Conservation (phyloP, 2,329 filamentous ascomycete species). For the Lachnellula occidentalis region DNA sequence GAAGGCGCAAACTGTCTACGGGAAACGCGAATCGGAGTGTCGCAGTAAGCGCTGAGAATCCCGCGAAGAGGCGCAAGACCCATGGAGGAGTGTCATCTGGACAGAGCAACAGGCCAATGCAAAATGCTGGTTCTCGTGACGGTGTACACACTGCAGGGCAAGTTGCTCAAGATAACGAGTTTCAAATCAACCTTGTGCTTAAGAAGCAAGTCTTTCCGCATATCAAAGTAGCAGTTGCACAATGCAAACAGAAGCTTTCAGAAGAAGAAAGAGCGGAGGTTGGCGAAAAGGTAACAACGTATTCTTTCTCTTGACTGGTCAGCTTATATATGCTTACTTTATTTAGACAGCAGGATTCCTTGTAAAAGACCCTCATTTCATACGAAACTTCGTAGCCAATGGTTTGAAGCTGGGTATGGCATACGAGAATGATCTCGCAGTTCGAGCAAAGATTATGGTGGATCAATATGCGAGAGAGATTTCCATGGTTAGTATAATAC, state of each 20-base stretch:
- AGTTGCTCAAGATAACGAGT: background rate
- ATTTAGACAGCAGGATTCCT: conserved; percentile 7
- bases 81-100: background rate
- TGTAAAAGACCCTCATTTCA: conserved; percentile 2
- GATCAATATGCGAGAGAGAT: background rate
- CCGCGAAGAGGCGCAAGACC: conserved; percentile 1
- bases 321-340: background rate
- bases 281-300: conserved; percentile 8
- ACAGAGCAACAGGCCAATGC: background rate
- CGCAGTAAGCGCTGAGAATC: background rate
- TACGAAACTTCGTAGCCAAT: conserved; percentile 7
- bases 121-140: background rate
- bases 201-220: conserved; percentile 13
- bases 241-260: conserved; percentile 2
- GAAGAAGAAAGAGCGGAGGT: conserved; percentile 8
- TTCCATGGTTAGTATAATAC: background rate
- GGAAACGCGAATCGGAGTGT: background rate
- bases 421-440: conserved; percentile 4
- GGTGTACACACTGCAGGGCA: background rate
- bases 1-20: background rate
- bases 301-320: too few relatives aligned
- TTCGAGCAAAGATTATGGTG: background rate
- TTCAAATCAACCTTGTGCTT: background rate
- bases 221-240: conserved; percentile 6
- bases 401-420: background rate